Conservation (phyloP, 805 yeast genomes). For the Pichia gijzeniarum region DNA sequence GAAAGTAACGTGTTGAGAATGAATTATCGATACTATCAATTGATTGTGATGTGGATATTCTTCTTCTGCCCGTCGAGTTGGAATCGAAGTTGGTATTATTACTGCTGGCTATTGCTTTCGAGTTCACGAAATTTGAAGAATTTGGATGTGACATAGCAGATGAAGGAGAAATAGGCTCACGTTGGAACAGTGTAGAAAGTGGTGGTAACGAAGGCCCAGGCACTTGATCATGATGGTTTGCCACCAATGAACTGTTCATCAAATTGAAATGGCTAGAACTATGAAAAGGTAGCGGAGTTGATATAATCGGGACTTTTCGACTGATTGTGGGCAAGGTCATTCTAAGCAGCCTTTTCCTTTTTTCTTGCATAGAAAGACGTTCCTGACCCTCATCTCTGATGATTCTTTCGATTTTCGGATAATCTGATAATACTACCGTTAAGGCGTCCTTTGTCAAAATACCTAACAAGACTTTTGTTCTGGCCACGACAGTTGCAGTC, state of each 20-base stretch:
- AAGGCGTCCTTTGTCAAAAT: conserved; percentile 61
- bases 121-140: neutral
- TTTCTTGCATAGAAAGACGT: conserved; percentile 63
- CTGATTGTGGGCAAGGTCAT: conserved; percentile 13
- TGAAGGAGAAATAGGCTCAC: neutral
- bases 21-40: conserved; percentile 44
- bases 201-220: conserved; percentile 40
- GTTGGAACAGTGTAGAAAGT: conserved; percentile 5
- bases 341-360: conserved; percentile 43
- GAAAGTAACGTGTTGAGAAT: conserved; percentile 47
- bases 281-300: conserved; percentile 8
- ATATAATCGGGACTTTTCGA: conserved; percentile 9
- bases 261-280: neutral
- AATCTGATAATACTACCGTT: conserved; percentile 50
- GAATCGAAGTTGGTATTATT: neutral
- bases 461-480: conserved; percentile 60
- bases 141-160: neutral
- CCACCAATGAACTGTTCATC: conserved; percentile 24
- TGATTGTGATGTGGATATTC: conserved; percentile 5
- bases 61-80: neutral
- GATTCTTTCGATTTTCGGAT: conserved; percentile 59
- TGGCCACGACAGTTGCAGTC: conserved; percentile 71
- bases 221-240: conserved; percentile 28
- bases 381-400: conserved; percentile 79
- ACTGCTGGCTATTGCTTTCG: neutral